Percentiles rank a stretch among this genome's conserved stretches.
Conservation (phyloP, 164 flowering plant genomes). For the Sextonia rubra region DNA sequence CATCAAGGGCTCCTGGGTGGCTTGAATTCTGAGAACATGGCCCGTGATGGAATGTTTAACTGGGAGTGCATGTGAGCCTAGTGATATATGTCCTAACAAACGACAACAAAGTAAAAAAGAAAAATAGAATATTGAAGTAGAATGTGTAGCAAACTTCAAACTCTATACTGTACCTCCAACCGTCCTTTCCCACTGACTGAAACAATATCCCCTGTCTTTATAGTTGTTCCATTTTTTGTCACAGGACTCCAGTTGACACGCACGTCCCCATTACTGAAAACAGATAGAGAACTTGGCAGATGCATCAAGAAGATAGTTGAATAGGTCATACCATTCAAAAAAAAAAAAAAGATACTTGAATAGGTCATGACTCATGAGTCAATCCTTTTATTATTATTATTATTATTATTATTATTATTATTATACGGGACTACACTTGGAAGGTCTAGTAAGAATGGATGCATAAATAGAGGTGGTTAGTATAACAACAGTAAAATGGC, state of each 20-base stretch:
- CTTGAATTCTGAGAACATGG: background rate
- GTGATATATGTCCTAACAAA: background rate
- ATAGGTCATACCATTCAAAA: too few relatives aligned
- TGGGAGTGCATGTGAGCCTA: background rate
- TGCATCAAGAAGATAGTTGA: background rate
- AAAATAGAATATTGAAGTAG: too few relatives aligned
- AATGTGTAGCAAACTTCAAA: background rate
- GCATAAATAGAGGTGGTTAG: background rate
- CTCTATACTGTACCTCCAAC: slow-evolving; percentile 47
- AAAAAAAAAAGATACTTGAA: background rate
- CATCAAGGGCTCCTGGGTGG: background rate
- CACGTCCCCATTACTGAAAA: slow-evolving; percentile 69
- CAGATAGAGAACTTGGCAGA: background rate
- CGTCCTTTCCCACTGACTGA: slow-evolving; percentile 90
- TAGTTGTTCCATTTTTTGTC: slow-evolving; percentile 61
- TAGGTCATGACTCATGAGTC: background rate
- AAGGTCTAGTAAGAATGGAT: background rate
- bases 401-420: background rate
- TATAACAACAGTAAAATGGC: background rate
- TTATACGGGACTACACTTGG: background rate
- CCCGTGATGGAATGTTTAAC: background rate
- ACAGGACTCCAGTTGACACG: slow-evolving; percentile 81
- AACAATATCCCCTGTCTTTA: slow-evolving; percentile 77
- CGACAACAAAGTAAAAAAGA: too few relatives aligned
- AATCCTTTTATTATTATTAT: background rate